These are phyloP conservation scores for Thermothelomyces thermophilus DNA, from an alignment of 2,329 filamentous ascomycete species.

Conservation along the genomic window DNA sequence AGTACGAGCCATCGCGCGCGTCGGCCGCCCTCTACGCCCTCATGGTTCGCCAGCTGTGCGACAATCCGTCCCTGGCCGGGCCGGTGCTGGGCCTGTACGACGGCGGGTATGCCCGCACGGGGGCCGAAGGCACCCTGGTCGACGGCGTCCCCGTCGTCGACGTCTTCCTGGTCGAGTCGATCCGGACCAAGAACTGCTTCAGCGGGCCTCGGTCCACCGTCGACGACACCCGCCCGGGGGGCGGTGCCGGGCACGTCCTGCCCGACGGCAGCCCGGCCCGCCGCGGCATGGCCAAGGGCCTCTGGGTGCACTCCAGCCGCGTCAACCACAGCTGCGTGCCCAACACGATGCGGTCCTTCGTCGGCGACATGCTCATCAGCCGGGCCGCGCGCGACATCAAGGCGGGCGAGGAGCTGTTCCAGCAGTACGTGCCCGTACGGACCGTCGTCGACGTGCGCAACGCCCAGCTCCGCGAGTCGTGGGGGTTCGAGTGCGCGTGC, in stretches of 20 bases:
- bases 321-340: conserved; percentile 30
- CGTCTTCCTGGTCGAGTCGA: conserved; percentile 34
- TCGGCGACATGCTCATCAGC: conserved; percentile 29
- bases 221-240: conserved; percentile 28
- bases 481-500: conserved; percentile 38
- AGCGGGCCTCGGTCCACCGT: conserved; percentile 30
- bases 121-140: conserved; percentile 18
- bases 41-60: conserved; percentile 34
- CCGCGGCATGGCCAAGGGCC: conserved; percentile 23
- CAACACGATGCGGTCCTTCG: conserved; percentile 28
- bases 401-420: conserved; percentile 34
- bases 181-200: conserved; percentile 38
- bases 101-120: conserved; percentile 18
- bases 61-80: conserved; percentile 33
- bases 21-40: conserved; percentile 39
- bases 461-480: conserved; percentile 27
- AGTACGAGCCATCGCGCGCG: conserved; percentile 35
- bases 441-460: conserved; percentile 26
- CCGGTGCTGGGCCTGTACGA: conserved; percentile 31
- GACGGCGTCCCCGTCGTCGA: conserved; percentile 34
- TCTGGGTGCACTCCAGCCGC: conserved; percentile 28
- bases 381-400: conserved; percentile 34
- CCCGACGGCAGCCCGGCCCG: conserved; percentile 10
- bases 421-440: conserved; percentile 34
- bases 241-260: too few relatives aligned